Evolutionary conservation across 2,329 filamentous ascomycete species (phyloP).

Genomic region (Zasmidium citrigriseum): DNA sequence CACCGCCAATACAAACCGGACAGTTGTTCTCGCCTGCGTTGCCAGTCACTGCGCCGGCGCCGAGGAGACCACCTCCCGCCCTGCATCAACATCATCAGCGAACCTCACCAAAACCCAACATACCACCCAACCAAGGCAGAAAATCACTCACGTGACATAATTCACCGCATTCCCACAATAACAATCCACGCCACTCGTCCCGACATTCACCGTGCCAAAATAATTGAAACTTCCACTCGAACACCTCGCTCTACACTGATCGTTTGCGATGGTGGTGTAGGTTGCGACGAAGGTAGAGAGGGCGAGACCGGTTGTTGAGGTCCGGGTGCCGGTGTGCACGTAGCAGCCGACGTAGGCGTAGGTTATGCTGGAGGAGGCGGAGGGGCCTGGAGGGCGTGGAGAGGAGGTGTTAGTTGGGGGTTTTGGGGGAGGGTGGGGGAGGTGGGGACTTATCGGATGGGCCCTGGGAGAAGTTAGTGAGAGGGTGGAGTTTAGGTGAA

Average conservation of each 20-base stretch:
- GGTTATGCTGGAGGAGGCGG: constrained; percentile 10
- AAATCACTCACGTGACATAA: constrained; percentile 26
- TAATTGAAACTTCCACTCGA: constrained; percentile 20
- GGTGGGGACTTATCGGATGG: not conserved
- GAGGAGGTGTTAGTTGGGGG: no score
- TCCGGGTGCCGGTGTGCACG: constrained; percentile 26
- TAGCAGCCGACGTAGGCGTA: constrained; percentile 35
- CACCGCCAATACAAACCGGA: constrained; percentile 26
- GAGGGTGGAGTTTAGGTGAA: no score
- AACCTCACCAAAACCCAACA: not conserved
- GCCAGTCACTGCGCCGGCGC: constrained; percentile 15
- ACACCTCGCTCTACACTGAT: constrained; percentile 25
- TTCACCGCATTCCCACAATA: constrained; percentile 30
- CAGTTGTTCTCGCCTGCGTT: constrained; percentile 30
- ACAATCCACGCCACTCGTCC: constrained; percentile 26
- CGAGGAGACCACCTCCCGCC: constrained; percentile 1
- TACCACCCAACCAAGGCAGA: not conserved
- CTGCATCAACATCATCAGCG: not conserved
- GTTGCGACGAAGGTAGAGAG: constrained; percentile 24
- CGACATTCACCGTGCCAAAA: constrained; percentile 30
- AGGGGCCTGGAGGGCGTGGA: constrained; percentile 11
- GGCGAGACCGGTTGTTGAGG: constrained; percentile 25
- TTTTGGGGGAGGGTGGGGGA: no score
- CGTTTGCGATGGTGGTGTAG: constrained; percentile 22
- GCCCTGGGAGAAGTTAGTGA: not conserved